These are phyloP conservation scores for Pilatotrama ljubarskyi DNA, from an alignment of 768 basidiomycete species.

Conservation along the genomic window DNA sequence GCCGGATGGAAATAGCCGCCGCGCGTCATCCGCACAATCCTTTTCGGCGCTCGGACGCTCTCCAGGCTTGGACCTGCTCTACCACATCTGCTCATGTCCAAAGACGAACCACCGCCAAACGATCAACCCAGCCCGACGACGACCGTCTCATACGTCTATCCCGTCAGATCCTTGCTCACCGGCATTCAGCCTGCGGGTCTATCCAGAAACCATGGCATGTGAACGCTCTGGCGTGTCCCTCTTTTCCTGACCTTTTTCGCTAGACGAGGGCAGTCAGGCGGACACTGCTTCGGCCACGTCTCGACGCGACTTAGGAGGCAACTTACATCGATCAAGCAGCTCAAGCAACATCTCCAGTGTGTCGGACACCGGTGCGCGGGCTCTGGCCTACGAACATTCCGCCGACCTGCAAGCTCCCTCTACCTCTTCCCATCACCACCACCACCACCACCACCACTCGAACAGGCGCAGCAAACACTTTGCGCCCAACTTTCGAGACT, in stretches of 20 bases:
- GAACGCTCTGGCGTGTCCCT: background rate
- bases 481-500: constrained; percentile 26
- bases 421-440: background rate
- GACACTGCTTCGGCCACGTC: background rate
- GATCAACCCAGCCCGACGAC: background rate
- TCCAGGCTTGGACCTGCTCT: background rate
- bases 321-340: background rate
- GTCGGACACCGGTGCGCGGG: background rate
- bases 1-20: no score
- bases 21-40: background rate
- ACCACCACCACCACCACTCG: background rate
- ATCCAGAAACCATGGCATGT: background rate
- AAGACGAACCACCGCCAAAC: background rate
- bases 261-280: constrained; percentile 11
- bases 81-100: constrained; percentile 6
- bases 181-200: background rate
- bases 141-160: constrained; percentile 6
- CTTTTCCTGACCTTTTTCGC: background rate
- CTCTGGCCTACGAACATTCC: background rate
- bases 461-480: constrained; percentile 12
- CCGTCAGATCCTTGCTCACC: background rate
- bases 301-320: background rate
- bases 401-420: background rate
- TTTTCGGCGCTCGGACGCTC: background rate
- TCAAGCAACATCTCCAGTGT: background rate